Evolutionary conservation across 192 early-diverging fungal genomes (phyloP).

Genomic region (Phlyctochytrium planicorne): DNA sequence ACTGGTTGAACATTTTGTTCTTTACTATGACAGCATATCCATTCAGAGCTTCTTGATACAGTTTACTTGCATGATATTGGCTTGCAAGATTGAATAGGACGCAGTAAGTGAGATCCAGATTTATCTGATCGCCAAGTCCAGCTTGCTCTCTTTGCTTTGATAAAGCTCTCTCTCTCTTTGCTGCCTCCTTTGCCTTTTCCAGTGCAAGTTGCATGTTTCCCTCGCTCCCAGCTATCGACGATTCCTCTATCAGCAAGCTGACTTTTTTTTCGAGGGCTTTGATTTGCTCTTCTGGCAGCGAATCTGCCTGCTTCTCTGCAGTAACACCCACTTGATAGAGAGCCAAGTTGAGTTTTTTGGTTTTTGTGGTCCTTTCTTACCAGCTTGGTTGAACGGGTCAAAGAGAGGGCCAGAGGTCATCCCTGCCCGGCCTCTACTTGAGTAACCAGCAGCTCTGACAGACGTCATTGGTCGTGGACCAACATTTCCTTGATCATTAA

Average conservation of each 20-base stretch:
- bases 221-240: constrained; percentile 38
- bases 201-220: constrained; percentile 48
- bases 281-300: constrained; percentile 56
- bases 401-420: constrained; percentile 39
- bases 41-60: constrained; percentile 65
- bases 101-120: constrained; percentile 63
- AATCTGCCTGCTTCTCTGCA: constrained; percentile 38
- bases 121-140: constrained; percentile 51
- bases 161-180: constrained; percentile 52
- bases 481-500: constrained; percentile 14
- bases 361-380: constrained; percentile 15
- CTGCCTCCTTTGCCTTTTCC: constrained; percentile 63
- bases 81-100: constrained; percentile 60
- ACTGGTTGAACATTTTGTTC: constrained; percentile 64
- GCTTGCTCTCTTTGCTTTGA: constrained; percentile 55
- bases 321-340: constrained; percentile 3
- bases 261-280: constrained; percentile 52
- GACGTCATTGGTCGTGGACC: constrained; percentile 57
- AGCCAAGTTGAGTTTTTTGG: constrained; percentile 6
- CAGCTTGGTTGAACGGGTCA: constrained; percentile 60
- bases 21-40: constrained; percentile 60
- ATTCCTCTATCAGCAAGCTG: constrained; percentile 49
- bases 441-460: constrained; percentile 57
- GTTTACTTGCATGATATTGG: constrained; percentile 54
- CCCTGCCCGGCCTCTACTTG: constrained; percentile 45